These are phyloP conservation scores for Cynara cardunculus DNA, from an alignment of 129 eudicot species.

Conservation along the genomic window DNA sequence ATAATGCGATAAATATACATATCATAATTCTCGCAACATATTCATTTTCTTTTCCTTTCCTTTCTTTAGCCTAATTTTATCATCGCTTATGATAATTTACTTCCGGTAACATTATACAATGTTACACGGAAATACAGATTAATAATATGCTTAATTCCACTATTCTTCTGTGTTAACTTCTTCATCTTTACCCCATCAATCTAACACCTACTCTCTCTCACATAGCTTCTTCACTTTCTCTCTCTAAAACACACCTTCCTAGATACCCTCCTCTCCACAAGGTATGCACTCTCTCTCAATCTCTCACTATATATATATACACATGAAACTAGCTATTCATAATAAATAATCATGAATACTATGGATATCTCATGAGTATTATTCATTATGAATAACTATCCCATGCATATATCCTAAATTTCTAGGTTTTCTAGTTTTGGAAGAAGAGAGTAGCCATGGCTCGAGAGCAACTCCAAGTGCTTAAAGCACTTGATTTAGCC, in stretches of 20 bases:
- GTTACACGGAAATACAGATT: no score
- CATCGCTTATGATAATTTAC: no score
- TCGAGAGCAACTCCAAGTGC: conserved; percentile 39
- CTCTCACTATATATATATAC: neutral
- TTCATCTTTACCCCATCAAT: neutral
- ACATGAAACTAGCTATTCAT: neutral
- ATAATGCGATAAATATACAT: no score
- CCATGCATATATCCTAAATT: neutral
- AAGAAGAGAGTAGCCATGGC: conserved; percentile 28
- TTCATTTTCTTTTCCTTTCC: no score
- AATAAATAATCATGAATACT: no score
- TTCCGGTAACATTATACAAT: no score
- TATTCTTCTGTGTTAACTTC: neutral
- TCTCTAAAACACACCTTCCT: neutral
- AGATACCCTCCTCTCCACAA: conserved; percentile 6
- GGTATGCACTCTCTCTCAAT: conserved; percentile 12
- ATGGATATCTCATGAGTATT: no score
- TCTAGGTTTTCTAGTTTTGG: conserved; percentile 12
- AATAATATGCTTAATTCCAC: conserved; percentile 6
- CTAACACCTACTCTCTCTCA: neutral
- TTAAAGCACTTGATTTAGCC: conserved; percentile 51
- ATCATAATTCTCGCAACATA: no score
- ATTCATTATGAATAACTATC: no score
- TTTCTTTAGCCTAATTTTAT: no score
- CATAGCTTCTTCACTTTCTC: neutral